Evolutionary conservation across 2,329 filamentous ascomycete species (phyloP).

Genomic region (Fragosphaeria purpurea): DNA sequence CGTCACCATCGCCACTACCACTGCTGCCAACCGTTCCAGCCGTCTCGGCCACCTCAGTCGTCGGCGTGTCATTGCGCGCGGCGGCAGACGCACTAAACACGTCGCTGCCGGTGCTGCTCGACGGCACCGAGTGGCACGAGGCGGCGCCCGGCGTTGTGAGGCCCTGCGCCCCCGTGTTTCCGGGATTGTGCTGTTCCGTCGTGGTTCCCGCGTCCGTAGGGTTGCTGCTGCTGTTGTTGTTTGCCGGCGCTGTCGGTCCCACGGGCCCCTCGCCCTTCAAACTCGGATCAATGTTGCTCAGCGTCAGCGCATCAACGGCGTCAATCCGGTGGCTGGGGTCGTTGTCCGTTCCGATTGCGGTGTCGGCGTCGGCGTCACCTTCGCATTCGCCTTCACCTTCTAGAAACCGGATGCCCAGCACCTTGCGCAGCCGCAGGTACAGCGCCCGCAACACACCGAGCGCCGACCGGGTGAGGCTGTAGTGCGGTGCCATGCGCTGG

Average conservation of each 20-base stretch:
- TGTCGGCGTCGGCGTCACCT: too few species aligned
- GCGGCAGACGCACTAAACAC: neutral
- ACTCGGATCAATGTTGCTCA: constrained; percentile 14
- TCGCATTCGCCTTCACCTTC: constrained; percentile 9
- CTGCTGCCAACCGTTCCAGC: constrained; percentile 1
- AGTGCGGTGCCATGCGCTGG: constrained; percentile 42
- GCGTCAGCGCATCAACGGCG: constrained; percentile 10
- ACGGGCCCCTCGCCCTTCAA: constrained; percentile 7
- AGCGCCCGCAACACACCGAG: constrained; percentile 46
- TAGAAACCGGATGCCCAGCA: constrained; percentile 28
- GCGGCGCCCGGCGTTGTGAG: too few species aligned
- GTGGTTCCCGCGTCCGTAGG: neutral
- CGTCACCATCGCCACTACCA: neutral
- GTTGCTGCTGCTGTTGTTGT: neutral
- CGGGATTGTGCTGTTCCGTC: neutral
- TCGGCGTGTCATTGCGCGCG: neutral
- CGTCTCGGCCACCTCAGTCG: neutral
- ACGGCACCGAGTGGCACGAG: too few species aligned
- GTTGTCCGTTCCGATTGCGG: too few species aligned
- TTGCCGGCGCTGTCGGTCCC: too few species aligned
- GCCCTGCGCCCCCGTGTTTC: neutral
- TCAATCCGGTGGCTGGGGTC: constrained; percentile 1
- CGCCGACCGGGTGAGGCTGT: constrained; percentile 43
- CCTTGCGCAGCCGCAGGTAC: constrained; percentile 41
- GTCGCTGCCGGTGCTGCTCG: neutral